Evolutionary conservation across 2,329 filamentous ascomycete species (phyloP).

Genomic region (Trichothecium roseum): DNA sequence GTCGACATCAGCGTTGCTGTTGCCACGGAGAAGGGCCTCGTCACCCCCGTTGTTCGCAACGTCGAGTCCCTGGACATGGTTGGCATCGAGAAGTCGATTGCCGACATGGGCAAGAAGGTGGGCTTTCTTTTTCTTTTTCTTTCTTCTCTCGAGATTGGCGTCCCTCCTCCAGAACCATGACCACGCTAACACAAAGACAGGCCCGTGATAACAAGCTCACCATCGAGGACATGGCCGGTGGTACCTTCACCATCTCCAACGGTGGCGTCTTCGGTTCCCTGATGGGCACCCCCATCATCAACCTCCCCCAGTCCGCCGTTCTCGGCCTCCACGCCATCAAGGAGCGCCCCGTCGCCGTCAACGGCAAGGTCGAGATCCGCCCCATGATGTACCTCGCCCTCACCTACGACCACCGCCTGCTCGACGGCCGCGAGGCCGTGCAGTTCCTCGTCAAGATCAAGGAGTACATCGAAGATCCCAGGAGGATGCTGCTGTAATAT

Average conservation of each 20-base stretch:
- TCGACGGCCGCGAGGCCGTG: conserved; percentile 91
- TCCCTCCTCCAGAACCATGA: too few relatives aligned
- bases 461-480: conserved; percentile 92
- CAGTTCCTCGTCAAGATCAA: conserved; percentile 96
- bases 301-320: conserved; percentile 85
- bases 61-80: conserved; percentile 81
- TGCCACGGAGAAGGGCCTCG: conserved; percentile 92
- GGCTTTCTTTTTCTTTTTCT: conserved; percentile 7
- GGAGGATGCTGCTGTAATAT: conserved; percentile 71
- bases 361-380: conserved; percentile 89
- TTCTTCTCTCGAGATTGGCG: too few relatives aligned
- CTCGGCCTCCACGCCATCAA: conserved; percentile 95
- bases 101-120: conserved; percentile 92
- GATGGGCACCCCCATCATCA: conserved; percentile 98
- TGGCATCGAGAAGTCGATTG: conserved; percentile 81
- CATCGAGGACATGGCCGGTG: conserved; percentile 98
- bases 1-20: conserved; percentile 97
- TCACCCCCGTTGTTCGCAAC: conserved; percentile 93
- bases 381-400: conserved; percentile 99
- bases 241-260: conserved; percentile 97
- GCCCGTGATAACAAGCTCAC: conserved; percentile 93
- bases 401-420: conserved; percentile 92
- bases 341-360: conserved; percentile 78
- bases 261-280: conserved; percentile 94
- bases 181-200: conserved; percentile 28